Evolutionary conservation across 2,329 filamentous ascomycete species (phyloP).

Genomic region (Alternaria longipes): DNA sequence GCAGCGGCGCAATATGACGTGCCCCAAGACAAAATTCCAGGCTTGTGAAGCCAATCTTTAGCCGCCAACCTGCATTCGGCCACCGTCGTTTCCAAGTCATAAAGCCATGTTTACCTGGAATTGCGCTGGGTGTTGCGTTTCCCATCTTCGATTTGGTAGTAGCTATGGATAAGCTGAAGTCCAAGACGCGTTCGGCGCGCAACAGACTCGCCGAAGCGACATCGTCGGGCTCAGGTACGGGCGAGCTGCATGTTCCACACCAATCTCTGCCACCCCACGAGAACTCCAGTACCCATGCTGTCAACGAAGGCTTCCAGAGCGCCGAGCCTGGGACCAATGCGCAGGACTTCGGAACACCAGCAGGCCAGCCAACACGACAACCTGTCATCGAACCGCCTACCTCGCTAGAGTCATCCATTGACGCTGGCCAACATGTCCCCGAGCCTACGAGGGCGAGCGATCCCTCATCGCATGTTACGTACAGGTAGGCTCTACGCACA

Average conservation of each 20-base stretch:
- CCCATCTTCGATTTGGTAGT: slow-evolving; percentile 17
- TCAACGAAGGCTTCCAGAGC: slow-evolving; percentile 45
- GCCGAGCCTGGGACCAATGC: slow-evolving; percentile 41
- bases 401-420: slow-evolving; percentile 48
- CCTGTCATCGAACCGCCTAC: slow-evolving; percentile 44
- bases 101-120: slow-evolving; percentile 35
- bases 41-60: slow-evolving; percentile 26
- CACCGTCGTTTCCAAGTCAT: slow-evolving; percentile 23
- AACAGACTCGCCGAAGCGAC: slow-evolving; percentile 42
- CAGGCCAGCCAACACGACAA: slow-evolving; percentile 28
- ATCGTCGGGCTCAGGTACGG: slow-evolving; percentile 39
- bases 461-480: slow-evolving; percentile 27
- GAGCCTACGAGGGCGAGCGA: slow-evolving; percentile 33
- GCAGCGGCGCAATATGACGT: slow-evolving; percentile 30
- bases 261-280: slow-evolving; percentile 42
- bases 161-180: slow-evolving; percentile 47
- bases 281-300: slow-evolving; percentile 42
- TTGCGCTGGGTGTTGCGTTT: slow-evolving; percentile 13
- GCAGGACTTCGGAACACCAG: slow-evolving; percentile 44
- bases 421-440: slow-evolving; percentile 45
- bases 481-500: slow-evolving; percentile 27
- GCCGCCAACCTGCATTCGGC: slow-evolving; percentile 24
- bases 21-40: slow-evolving; percentile 33
- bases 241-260: slow-evolving; percentile 41
- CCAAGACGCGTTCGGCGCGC: slow-evolving; percentile 47